phyloP scores from a whole-genome alignment of 2,329 filamentous ascomycete genomes.

The Penicillium concentricum region DNA sequence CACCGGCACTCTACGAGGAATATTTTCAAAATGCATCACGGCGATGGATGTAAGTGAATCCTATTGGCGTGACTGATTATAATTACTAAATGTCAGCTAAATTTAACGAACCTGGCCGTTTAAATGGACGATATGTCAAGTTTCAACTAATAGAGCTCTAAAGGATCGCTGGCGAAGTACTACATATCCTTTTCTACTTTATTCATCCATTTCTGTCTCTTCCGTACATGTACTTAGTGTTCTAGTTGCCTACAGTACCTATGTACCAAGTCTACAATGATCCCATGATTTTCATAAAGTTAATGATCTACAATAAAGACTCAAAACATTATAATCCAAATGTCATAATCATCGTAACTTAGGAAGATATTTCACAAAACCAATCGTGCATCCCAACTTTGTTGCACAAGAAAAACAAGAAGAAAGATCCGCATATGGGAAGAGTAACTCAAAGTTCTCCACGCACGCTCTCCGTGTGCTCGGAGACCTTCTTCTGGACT shows the following conservation, averaged over 20 bases:
- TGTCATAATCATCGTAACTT: constrained; percentile 22
- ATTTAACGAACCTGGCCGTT: too few relatives aligned
- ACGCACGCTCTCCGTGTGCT: constrained; percentile 48
- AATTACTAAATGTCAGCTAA: too few relatives aligned
- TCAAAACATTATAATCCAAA: neutral
- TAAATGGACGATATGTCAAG: too few relatives aligned
- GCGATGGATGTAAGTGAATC: too few relatives aligned
- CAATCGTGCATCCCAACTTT: neutral
- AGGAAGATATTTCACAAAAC: constrained; percentile 5
- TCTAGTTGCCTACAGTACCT: neutral
- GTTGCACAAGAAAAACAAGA: neutral
- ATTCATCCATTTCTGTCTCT: too few relatives aligned
- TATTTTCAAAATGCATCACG: too few relatives aligned
- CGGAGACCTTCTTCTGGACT: constrained; percentile 46
- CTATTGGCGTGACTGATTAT: too few relatives aligned
- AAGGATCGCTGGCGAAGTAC: too few relatives aligned
- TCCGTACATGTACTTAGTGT: neutral
- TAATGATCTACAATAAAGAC: neutral
- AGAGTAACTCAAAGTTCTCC: constrained; percentile 29
- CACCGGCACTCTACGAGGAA: too few relatives aligned
- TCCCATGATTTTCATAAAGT: neutral
- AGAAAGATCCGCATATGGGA: neutral
- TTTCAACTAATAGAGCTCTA: too few relatives aligned
- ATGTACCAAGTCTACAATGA: neutral
- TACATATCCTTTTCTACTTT: neutral